These are phyloP conservation scores for Picea sitchensis DNA, from an alignment of 75 land plant genomes.

Conservation along the genomic window DNA sequence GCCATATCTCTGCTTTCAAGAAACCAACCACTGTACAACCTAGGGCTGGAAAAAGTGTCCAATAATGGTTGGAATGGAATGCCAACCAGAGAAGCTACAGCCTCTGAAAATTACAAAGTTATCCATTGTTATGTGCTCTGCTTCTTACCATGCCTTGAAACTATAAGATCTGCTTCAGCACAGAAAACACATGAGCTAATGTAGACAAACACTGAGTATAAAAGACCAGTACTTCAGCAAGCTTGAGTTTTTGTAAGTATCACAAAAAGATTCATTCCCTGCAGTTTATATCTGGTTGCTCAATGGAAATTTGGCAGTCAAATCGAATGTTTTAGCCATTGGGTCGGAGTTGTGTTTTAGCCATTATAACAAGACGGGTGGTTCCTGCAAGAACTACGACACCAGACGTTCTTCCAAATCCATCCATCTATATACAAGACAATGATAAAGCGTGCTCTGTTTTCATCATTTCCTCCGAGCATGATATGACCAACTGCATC, in stretches of 20 bases:
- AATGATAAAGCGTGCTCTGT: too few species aligned
- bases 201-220: constrained; percentile 40
- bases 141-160: constrained; percentile 67
- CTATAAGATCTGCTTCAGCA: constrained; percentile 93
- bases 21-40: too few species aligned
- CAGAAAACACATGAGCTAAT: constrained; percentile 65
- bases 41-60: too few species aligned
- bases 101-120: constrained; percentile 11
- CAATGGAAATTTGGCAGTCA: constrained; percentile 4
- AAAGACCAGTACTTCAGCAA: constrained; percentile 32
- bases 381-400: constrained; percentile 60
- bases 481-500: too few species aligned
- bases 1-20: not conserved
- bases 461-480: too few species aligned
- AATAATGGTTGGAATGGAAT: too few species aligned
- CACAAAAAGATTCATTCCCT: constrained; percentile 48
- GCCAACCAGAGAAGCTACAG: constrained; percentile 28
- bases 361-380: constrained; percentile 14
- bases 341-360: constrained; percentile 25
- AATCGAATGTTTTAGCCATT: constrained; percentile 67
- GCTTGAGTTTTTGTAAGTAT: constrained; percentile 39
- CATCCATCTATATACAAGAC: constrained; percentile 26
- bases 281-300: constrained; percentile 47
- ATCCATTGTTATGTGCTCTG: constrained; percentile 65
- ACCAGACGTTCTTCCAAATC: constrained; percentile 57